Evolutionary conservation across 768 basidiomycete species (phyloP).

Genomic region (Termitomyces sp.): DNA sequence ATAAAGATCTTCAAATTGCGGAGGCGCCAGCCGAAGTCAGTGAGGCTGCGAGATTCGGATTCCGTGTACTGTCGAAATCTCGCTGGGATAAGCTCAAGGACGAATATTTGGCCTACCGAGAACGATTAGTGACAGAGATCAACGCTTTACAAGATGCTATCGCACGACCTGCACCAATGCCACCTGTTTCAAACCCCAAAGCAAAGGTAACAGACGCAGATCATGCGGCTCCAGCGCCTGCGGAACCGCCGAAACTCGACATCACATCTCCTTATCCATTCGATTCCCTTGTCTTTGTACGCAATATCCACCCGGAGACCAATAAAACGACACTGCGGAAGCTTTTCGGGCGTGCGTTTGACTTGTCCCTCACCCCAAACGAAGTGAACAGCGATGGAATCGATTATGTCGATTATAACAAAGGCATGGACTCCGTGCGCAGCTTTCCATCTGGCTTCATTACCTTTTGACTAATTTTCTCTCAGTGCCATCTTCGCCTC

Average conservation of each 20-base stretch:
- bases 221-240: constrained; percentile 1
- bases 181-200: neutral
- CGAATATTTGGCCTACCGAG: constrained; percentile 65
- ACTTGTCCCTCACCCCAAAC: neutral
- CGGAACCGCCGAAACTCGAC: constrained; percentile 9
- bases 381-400: constrained; percentile 29
- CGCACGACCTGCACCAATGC: neutral
- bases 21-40: constrained; percentile 3
- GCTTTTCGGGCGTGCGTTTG: constrained; percentile 44
- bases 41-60: constrained; percentile 53
- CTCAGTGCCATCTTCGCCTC: constrained; percentile 70
- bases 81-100: constrained; percentile 61
- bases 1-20: neutral
- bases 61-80: constrained; percentile 49
- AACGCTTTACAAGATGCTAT: constrained; percentile 24
- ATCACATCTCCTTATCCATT: constrained; percentile 45
- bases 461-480: neutral
- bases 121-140: constrained; percentile 44
- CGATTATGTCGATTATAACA: constrained; percentile 78
- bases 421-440: constrained; percentile 69
- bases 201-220: neutral
- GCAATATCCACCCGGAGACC: constrained; percentile 65
- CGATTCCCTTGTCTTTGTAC: constrained; percentile 64
- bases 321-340: constrained; percentile 76
- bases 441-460: neutral